Evolutionary conservation across 202 grass and related monocot species (phyloP).

Genomic region (Digitaria exilis): DNA sequence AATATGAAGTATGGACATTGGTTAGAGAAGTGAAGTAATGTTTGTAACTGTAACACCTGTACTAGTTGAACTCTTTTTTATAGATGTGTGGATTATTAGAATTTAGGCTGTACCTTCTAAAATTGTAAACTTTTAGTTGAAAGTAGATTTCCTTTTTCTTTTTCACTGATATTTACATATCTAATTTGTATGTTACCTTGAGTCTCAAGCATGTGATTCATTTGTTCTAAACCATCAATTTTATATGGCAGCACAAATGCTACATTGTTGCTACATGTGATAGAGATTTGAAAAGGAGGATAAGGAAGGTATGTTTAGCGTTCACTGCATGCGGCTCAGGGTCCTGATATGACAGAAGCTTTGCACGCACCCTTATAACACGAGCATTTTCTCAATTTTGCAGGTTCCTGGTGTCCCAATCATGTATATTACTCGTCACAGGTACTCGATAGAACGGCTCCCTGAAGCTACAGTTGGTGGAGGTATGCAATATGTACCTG

Average conservation of each 20-base stretch:
- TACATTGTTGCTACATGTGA: slow-evolving; percentile 91
- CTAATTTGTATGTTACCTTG: not conserved
- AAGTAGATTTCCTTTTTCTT: not conserved
- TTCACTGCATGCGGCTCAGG: not conserved
- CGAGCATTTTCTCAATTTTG: slow-evolving; percentile 21
- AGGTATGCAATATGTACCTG: slow-evolving; percentile 51
- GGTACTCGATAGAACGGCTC: slow-evolving; percentile 78
- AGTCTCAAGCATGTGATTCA: not conserved
- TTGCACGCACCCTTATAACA: not conserved
- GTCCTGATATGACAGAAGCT: not conserved
- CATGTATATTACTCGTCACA: slow-evolving; percentile 88
- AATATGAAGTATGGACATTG: not conserved
- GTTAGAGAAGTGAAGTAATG: not conserved
- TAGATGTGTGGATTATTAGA: not conserved
- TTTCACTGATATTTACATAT: not conserved
- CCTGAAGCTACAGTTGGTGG: slow-evolving; percentile 85
- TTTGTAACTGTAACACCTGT: not conserved
- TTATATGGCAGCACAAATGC: slow-evolving; percentile 74
- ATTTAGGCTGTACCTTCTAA: not conserved
- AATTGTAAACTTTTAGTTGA: not conserved
- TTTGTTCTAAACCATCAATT: not conserved
- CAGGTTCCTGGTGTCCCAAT: slow-evolving; percentile 90
- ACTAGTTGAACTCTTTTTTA: not conserved
- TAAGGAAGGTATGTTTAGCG: slow-evolving; percentile 60
- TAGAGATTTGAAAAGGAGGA: slow-evolving; percentile 89